Conservation (phyloP, 108 stramenopile species). For the Stephanodiscus triporus region DNA sequence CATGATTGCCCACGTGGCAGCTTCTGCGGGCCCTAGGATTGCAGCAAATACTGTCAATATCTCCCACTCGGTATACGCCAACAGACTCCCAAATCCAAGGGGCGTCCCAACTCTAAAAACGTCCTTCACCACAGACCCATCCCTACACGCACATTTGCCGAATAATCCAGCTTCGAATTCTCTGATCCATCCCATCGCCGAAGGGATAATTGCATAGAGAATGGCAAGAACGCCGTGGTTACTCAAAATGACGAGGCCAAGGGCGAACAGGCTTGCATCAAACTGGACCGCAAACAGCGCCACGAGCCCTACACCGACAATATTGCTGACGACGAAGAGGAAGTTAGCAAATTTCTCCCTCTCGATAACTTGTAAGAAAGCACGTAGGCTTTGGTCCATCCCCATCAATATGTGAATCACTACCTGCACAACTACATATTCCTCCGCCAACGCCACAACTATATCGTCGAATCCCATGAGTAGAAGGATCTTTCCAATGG, state of each 20-base stretch:
- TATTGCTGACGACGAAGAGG: background rate
- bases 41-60: slow-evolving; percentile 64
- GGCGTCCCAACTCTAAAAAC: slow-evolving; percentile 50
- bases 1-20: slow-evolving; percentile 72
- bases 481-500: slow-evolving; percentile 25
- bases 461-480: slow-evolving; percentile 34
- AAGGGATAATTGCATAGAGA: background rate
- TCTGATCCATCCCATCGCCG: slow-evolving; percentile 4
- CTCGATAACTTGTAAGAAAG: slow-evolving; percentile 4
- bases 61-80: slow-evolving; percentile 75
- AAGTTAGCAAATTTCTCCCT: slow-evolving; percentile 2
- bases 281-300: slow-evolving; percentile 2
- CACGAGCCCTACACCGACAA: background rate
- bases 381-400: background rate
- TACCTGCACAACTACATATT: slow-evolving; percentile 21
- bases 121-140: slow-evolving; percentile 37
- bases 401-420: slow-evolving; percentile 11
- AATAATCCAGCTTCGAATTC: slow-evolving; percentile 11
- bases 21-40: slow-evolving; percentile 75
- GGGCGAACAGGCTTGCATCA: slow-evolving; percentile 12
- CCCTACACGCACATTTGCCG: slow-evolving; percentile 11
- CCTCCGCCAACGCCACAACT: slow-evolving; percentile 11
- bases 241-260: slow-evolving; percentile 5
- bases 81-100: slow-evolving; percentile 52
- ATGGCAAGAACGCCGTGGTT: slow-evolving; percentile 1